Base-by-base conservation (phyloP, 2,329 filamentous ascomycete genomes). In the Paecilomyces formosus region DNA sequence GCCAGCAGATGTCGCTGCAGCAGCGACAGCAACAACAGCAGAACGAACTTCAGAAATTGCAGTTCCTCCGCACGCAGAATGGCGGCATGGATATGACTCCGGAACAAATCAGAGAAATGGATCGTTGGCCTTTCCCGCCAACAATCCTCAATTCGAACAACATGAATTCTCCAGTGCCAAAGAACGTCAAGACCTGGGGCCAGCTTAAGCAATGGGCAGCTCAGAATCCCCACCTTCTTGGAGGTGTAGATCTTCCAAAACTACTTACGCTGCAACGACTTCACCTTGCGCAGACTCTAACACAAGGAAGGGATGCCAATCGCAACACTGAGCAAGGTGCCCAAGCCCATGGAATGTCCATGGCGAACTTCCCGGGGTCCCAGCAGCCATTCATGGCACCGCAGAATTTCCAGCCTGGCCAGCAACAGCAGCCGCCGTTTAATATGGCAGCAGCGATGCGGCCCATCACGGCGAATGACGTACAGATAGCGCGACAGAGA, bases 161-260 rank as follows among this genome's bases (percentile, higher is more conserved):
- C 53, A 60, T 68, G 7, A 62, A 64, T 12, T 66, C 70, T 26
- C 68, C 73, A 18, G 65, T 83, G 9, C 82, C 83, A 5, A 78
- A 77, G 28, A 70, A 79, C 12, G 72, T 85, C 24, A 80, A 77
- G 63, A 79, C 77, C 2, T 86, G 83, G 83, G 78, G 78, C 8
- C 79, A 84, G 58, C 72, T 86, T 6, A 85, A 85, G 67, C 72
- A 79, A 56, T 82, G 81, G 74, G 78, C 78, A 15, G 65, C 67
- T 28, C 72, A 78, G 51, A 83, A 83, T 58, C 72, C 73, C 15
- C 72, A 73, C 54, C 70, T 73, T 4, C 62, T 79, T 54, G 76
- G 74, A 18, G 73, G 71, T 9, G 71, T 74, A 3, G 76, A 75
- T 52, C 57, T 76, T 18, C 63, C 71, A 5, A 79, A 74, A 57